Percentiles rank a stretch among this genome's conserved stretches.
Conservation (phyloP, 192 early-diverging fungal genomes). For the Umbelopsis isabellina region DNA sequence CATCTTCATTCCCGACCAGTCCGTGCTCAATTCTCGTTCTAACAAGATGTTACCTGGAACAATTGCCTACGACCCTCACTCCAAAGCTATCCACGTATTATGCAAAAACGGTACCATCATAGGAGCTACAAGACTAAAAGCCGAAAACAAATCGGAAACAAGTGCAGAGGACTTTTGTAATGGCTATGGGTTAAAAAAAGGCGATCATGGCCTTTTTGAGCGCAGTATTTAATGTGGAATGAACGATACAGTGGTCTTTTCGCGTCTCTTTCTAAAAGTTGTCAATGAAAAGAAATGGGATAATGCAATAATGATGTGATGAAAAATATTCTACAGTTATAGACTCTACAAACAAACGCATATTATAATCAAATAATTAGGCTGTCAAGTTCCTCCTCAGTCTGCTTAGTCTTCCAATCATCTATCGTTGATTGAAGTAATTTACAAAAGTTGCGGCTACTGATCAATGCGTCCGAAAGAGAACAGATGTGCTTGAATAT, state of each 20-base stretch:
- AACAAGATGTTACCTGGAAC: conserved; percentile 41
- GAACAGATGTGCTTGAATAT: neutral
- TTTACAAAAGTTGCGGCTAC: conserved; percentile 11
- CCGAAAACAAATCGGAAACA: conserved; percentile 62
- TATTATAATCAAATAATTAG: neutral
- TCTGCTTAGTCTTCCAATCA: neutral
- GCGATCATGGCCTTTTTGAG: neutral
- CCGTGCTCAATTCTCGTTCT: neutral
- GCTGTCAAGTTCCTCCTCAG: neutral
- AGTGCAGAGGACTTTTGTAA: conserved; percentile 68
- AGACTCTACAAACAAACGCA: conserved; percentile 11
- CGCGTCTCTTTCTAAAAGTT: neutral
- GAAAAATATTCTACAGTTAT: neutral
- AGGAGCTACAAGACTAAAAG: conserved; percentile 51
- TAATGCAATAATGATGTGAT: neutral
- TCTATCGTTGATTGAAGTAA: conserved; percentile 6
- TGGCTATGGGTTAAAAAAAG: conserved; percentile 55
- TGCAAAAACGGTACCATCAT: conserved; percentile 59
- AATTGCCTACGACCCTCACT: conserved; percentile 34
- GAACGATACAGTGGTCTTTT: neutral
- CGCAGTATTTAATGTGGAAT: neutral
- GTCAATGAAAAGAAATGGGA: neutral
- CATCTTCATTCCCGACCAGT: conserved; percentile 36
- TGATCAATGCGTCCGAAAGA: neutral
- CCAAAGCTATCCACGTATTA: conserved; percentile 47